Evolutionary conservation across 2,329 filamentous ascomycete species (phyloP).

Genomic region (Dactylellina cionopaga): DNA sequence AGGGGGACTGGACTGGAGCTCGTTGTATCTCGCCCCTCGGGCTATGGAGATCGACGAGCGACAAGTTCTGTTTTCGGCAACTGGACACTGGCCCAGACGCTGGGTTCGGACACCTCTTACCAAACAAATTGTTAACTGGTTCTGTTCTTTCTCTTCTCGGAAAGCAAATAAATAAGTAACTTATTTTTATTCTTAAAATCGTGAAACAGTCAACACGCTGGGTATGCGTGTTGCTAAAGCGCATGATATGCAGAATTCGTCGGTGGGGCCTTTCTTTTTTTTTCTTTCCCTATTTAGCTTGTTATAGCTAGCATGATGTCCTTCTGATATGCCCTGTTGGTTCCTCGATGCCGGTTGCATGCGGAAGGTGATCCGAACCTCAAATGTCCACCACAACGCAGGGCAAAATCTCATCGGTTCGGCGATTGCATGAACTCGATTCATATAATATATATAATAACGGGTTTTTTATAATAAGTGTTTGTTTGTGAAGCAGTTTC

Average conservation of each 20-base stretch:
- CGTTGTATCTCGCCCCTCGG: constrained; percentile 19
- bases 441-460: background rate
- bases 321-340: constrained; percentile 5
- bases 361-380: constrained; percentile 48
- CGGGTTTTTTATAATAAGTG: background rate
- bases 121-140: constrained; percentile 4
- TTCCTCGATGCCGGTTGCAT: constrained; percentile 33
- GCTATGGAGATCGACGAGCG: constrained; percentile 46
- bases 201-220: constrained; percentile 28
- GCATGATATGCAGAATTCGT: constrained; percentile 43
- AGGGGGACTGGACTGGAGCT: background rate
- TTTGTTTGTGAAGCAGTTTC: background rate
- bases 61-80: constrained; percentile 49
- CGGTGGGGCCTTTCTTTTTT: constrained; percentile 24
- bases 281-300: too few relatives aligned
- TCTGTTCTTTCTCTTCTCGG: constrained; percentile 2
- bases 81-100: constrained; percentile 28
- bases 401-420: constrained; percentile 18
- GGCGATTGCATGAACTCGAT: constrained; percentile 3
- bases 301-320: too few relatives aligned
- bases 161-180: too few relatives aligned
- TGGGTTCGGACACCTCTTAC: constrained; percentile 22
- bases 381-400: constrained; percentile 21
- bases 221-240: constrained; percentile 30
- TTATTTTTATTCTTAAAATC: too few relatives aligned